phyloP scores from a whole-genome alignment of 495 filamentous ascomycete genomes.

The Pseudoneurospora amorphoporcata region DNA sequence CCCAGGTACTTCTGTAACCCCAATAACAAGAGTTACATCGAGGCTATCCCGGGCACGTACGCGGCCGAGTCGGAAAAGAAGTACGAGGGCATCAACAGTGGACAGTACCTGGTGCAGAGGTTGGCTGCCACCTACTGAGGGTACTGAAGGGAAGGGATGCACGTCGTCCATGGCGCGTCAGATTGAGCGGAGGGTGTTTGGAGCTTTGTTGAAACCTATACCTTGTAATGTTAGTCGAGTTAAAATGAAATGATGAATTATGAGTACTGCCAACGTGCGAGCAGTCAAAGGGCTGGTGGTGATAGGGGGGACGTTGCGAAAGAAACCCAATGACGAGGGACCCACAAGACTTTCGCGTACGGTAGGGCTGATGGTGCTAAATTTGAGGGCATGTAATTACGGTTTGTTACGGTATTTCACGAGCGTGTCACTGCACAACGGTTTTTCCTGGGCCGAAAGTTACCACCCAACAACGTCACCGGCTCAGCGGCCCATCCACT shows the following conservation, averaged over 20 bases:
- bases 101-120: conserved; percentile 74
- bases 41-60: conserved; percentile 81
- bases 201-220: not conserved
- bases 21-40: conserved; percentile 66
- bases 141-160: not conserved
- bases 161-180: not conserved
- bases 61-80: conserved; percentile 59
- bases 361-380: not conserved
- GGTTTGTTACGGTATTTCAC: not conserved
- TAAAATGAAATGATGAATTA: not conserved
- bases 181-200: not conserved
- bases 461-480: not conserved
- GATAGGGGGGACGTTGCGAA: not conserved
- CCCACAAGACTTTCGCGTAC: not conserved
- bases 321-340: not conserved
- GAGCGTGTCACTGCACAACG: not conserved
- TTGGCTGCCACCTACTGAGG: conserved; percentile 58
- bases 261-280: not conserved
- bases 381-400: not conserved
- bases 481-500: not conserved
- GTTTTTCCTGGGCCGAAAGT: not conserved
- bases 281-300: not conserved
- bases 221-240: not conserved
- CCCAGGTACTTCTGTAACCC: conserved; percentile 82
- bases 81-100: conserved; percentile 67